A percentile compares a stretch with the other conserved stretches of the same genome.
Conservation (phyloP, 2,329 filamentous ascomycete genomes). For the Ambrosiella beaveri region DNA sequence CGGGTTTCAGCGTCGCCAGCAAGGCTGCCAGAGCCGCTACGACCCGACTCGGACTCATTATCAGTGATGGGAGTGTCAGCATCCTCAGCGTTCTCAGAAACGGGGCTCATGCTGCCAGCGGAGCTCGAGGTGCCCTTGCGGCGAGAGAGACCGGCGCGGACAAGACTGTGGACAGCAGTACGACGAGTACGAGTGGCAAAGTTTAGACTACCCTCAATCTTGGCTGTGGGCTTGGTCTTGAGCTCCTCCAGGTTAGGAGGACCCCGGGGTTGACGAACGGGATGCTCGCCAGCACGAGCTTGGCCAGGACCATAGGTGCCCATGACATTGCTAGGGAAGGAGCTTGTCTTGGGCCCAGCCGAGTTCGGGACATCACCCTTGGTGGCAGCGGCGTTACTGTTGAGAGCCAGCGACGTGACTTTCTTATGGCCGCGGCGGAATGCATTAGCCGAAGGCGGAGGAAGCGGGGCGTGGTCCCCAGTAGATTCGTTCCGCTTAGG, state of each 20-base stretch:
- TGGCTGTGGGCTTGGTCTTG: conserved; percentile 72
- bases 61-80: conserved; percentile 50
- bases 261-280: conserved; percentile 77
- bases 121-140: conserved; percentile 58
- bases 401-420: conserved; percentile 49
- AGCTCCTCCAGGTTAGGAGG: conserved; percentile 87
- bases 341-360: conserved; percentile 58
- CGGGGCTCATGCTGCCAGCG: conserved; percentile 68
- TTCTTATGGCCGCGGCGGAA: conserved; percentile 94
- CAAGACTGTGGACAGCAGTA: conserved; percentile 77
- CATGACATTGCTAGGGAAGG: conserved; percentile 66
- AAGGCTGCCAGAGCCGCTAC: conserved; percentile 62
- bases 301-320: conserved; percentile 88
- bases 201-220: conserved; percentile 93
- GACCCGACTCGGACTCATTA: conserved; percentile 55
- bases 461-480: conserved; percentile 51
- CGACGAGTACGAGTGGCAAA: conserved; percentile 86
- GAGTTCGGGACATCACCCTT: conserved; percentile 29
- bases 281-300: conserved; percentile 84
- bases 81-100: conserved; percentile 60
- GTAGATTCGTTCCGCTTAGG: conserved; percentile 53
- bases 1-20: conserved; percentile 54
- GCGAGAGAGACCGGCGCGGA: conserved; percentile 74
- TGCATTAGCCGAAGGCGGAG: conserved; percentile 74
- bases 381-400: conserved; percentile 31